phyloP scores from a whole-genome alignment of 2,329 filamentous ascomycete species.

The Ceratocystis colombiana region DNA sequence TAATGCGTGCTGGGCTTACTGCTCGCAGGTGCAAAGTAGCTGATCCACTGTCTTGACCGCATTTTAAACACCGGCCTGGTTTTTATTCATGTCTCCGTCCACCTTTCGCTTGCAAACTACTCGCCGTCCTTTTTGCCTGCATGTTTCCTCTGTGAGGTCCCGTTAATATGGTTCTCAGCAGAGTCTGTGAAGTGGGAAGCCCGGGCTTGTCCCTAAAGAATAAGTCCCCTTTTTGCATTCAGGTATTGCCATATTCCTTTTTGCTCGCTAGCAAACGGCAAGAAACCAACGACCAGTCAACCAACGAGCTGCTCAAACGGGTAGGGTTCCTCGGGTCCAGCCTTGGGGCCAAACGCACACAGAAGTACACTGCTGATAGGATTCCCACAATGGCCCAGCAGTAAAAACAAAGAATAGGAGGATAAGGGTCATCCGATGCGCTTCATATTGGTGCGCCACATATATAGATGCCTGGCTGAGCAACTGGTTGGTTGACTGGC shows the following conservation, averaged over 20 bases:
- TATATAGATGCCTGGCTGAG: background rate
- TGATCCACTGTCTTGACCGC: background rate
- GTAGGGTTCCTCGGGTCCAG: background rate
- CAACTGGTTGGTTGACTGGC: slow-evolving; percentile 9
- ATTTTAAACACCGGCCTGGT: background rate
- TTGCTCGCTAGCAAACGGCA: background rate
- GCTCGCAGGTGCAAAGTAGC: background rate
- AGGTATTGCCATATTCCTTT: background rate
- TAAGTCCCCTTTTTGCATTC: background rate
- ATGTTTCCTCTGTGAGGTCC: background rate
- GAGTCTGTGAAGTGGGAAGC: background rate
- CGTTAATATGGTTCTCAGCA: background rate
- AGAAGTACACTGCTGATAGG: background rate
- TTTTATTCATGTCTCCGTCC: background rate
- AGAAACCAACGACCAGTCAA: background rate
- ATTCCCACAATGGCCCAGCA: background rate
- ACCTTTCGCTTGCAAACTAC: background rate
- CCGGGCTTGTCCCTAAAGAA: background rate
- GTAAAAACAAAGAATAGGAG: background rate
- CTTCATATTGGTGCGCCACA: background rate
- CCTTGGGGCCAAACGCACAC: background rate
- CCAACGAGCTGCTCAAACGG: background rate
- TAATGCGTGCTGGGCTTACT: no score
- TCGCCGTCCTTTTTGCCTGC: background rate
- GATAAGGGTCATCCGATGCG: background rate